Base-by-base conservation (phyloP, 2,329 filamentous ascomycete genomes). In the Zymoseptoria pseudotritici region DNA sequence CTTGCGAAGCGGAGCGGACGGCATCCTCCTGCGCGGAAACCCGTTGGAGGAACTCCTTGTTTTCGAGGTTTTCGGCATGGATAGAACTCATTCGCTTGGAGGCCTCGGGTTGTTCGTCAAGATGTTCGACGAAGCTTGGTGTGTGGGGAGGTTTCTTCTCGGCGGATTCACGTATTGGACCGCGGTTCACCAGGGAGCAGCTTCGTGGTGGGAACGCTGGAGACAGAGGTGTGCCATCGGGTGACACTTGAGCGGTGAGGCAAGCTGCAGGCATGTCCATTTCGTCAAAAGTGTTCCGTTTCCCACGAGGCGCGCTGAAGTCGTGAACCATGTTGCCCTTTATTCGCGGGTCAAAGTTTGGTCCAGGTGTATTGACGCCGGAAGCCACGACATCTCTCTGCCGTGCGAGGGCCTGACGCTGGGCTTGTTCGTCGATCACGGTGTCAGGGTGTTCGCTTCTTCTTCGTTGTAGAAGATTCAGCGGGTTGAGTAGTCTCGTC, bases 291-390 rank as follows among this genome's bases (percentile, higher is more conserved):
- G 63, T 65, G 20, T 65, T 66, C 19, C 65, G 63, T 55, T 72
- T 57, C 79, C 78, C 60, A 56, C 83, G 76, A 5, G 84, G 85
- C 3, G 81, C 82, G 54, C 83, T 86, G 70, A 87, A 87, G 66
- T 87, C 85, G 72, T 87, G 84, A 1, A 87, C 78, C 21, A 84
- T 80, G 54, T 82, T 85, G 19, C 84, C 85, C 56, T 82, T 79
- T 60, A 86, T 87, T 57, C 83, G 78, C 11, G 84, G 83, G 65
- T 86, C 83, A 67, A 84, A 86, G 66, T 85, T 81, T 60, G 84
- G 83, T 2, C 83, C 82, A 21, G 74, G 65, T 55, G 76, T 80
- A 49, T 76, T 77, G 26, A 79, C 76, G 20, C 77, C 79, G 31
- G 81, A 76, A 6, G 79, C 78, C 19, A 78, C 73, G 52, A 84